A percentile compares a stretch with the other conserved stretches of the same genome.
Evolutionary conservation across 306 rosid species (phyloP).

Genomic region (Potentilla sterilis): DNA sequence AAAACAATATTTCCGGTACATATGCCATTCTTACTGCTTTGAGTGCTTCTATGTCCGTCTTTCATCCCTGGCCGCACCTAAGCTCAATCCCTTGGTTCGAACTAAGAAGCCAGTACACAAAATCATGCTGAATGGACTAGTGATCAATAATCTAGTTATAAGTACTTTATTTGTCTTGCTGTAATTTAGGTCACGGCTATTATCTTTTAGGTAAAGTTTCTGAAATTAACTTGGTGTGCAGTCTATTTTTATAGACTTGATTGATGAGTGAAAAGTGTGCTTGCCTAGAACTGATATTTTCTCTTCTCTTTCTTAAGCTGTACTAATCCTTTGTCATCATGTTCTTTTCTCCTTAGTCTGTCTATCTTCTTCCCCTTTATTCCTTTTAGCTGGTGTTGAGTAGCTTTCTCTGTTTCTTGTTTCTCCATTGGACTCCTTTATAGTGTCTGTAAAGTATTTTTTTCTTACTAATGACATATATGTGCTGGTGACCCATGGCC

Average conservation of each 20-base stretch:
- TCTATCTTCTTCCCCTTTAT: background rate
- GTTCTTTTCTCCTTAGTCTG: background rate
- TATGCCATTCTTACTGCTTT: background rate
- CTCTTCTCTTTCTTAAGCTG: background rate
- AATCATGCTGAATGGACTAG: background rate
- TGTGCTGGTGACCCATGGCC: background rate
- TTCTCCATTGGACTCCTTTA: background rate
- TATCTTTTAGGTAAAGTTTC: background rate
- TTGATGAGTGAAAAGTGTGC: background rate
- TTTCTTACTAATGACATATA: background rate
- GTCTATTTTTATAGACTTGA: background rate
- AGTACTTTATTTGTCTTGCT: background rate
- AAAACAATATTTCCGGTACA: background rate
- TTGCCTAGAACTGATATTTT: background rate
- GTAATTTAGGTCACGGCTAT: background rate
- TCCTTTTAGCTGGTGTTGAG: background rate
- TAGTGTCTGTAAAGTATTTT: background rate
- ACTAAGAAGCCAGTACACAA: background rate
- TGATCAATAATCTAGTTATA: background rate
- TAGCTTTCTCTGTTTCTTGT: background rate
- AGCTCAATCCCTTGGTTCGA: background rate
- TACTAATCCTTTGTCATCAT: background rate
- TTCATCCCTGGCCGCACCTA: background rate
- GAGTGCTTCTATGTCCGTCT: background rate
- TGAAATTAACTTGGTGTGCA: background rate